These are phyloP conservation scores for Acidomyces sp. DNA, from an alignment of 495 filamentous ascomycete species.

Conservation along the genomic window DNA sequence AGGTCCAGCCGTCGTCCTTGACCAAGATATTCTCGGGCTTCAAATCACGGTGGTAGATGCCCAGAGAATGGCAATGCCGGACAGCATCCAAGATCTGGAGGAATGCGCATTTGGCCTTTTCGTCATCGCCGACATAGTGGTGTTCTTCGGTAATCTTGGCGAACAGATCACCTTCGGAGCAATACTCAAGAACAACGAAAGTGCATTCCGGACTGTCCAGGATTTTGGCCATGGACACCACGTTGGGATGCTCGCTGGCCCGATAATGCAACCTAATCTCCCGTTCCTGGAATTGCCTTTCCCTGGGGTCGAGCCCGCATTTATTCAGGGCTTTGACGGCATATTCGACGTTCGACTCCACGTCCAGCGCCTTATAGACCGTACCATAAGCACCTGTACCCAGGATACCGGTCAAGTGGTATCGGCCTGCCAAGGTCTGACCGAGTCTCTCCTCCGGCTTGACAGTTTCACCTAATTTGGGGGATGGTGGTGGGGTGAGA, in stretches of 20 bases:
- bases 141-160: slow-evolving; percentile 91
- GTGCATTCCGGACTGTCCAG: slow-evolving; percentile 87
- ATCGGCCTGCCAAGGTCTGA: slow-evolving; percentile 63
- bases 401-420: slow-evolving; percentile 73
- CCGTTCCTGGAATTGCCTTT: slow-evolving; percentile 77
- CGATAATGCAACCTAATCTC: slow-evolving; percentile 86
- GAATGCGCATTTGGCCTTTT: slow-evolving; percentile 73
- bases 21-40: slow-evolving; percentile 98
- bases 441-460: slow-evolving; percentile 78
- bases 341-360: slow-evolving; percentile 67
- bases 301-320: slow-evolving; percentile 70
- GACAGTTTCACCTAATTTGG: slow-evolving; percentile 38
- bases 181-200: slow-evolving; percentile 94
- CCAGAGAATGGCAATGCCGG: slow-evolving; percentile 79
- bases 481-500: slow-evolving; percentile 50
- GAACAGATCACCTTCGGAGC: slow-evolving; percentile 94
- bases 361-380: slow-evolving; percentile 86
- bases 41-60: slow-evolving; percentile 94
- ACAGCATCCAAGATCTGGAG: slow-evolving; percentile 97
- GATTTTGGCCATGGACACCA: slow-evolving; percentile 89
- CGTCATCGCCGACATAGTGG: slow-evolving; percentile 85
- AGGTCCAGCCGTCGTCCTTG: slow-evolving; percentile 69
- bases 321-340: slow-evolving; percentile 97
- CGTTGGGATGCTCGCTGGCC: slow-evolving; percentile 79
- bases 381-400: slow-evolving; percentile 94